These are phyloP conservation scores for Moricandia moricandioides DNA, from an alignment of 345 rosid species.

Conservation along the genomic window DNA sequence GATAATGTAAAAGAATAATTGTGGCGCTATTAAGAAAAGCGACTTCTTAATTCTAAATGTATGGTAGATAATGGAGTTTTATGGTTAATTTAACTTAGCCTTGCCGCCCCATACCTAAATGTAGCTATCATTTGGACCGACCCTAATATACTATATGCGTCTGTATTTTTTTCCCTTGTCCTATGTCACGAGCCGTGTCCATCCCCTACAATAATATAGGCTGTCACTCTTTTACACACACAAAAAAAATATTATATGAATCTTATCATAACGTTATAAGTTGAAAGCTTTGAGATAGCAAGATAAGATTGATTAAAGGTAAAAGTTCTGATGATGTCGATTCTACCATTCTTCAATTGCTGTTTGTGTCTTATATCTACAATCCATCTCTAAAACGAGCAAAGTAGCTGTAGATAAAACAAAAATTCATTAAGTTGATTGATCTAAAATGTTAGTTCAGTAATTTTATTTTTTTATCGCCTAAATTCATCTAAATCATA, in stretches of 20 bases:
- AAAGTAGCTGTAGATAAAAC: neutral
- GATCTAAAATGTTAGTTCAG: neutral
- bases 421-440: neutral
- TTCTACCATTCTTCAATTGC: neutral
- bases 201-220: slow-evolving; percentile 23
- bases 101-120: slow-evolving; percentile 45
- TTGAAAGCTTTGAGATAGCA: slow-evolving; percentile 6
- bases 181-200: slow-evolving; percentile 36
- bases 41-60: slow-evolving; percentile 24
- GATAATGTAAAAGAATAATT: slow-evolving; percentile 17
- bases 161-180: slow-evolving; percentile 25
- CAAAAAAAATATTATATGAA: neutral
- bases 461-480: neutral
- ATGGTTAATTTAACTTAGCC: slow-evolving; percentile 25
- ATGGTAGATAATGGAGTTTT: slow-evolving; percentile 34
- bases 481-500: neutral
- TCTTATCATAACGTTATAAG: slow-evolving; percentile 16
- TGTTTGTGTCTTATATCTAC: neutral
- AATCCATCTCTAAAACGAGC: neutral
- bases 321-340: neutral
- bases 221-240: slow-evolving; percentile 27
- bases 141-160: slow-evolving; percentile 16
- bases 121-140: slow-evolving; percentile 36
- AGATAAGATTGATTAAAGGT: neutral
- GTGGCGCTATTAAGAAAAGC: slow-evolving; percentile 12